These are phyloP conservation scores for Zalerion maritima DNA, from an alignment of 495 filamentous ascomycete species.

Conservation along the genomic window DNA sequence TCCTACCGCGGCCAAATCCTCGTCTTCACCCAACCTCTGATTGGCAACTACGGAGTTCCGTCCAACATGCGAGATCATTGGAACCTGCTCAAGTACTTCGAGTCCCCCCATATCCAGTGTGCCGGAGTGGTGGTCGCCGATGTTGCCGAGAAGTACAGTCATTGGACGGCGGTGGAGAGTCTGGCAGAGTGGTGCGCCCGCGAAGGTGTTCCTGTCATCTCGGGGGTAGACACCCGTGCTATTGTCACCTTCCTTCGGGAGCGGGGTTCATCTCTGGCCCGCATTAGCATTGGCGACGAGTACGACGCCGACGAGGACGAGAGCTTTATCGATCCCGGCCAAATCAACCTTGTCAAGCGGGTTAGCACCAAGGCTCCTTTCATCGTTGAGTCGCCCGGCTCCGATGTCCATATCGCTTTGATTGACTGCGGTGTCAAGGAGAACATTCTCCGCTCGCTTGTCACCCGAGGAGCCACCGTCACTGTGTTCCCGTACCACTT, in stretches of 20 bases:
- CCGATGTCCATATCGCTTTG: slow-evolving; percentile 79
- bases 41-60: slow-evolving; percentile 96
- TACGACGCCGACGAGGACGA: slow-evolving; percentile 98
- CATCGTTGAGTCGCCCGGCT: slow-evolving; percentile 66
- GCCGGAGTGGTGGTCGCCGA: slow-evolving; percentile 92
- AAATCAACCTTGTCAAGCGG: slow-evolving; percentile 87
- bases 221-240: slow-evolving; percentile 88
- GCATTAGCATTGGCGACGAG: slow-evolving; percentile 92
- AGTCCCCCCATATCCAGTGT: slow-evolving; percentile 93
- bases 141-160: slow-evolving; percentile 82
- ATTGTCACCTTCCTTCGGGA: slow-evolving; percentile 94
- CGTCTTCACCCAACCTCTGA: slow-evolving; percentile 96
- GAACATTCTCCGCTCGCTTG: slow-evolving; percentile 91
- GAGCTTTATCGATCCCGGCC: slow-evolving; percentile 84
- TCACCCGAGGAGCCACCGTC: slow-evolving; percentile 71
- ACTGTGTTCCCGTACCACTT: slow-evolving; percentile 93
- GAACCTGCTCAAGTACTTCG: slow-evolving; percentile 81
- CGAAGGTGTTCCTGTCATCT: slow-evolving; percentile 91
- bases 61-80: slow-evolving; percentile 59
- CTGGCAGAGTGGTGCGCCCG: slow-evolving; percentile 87
- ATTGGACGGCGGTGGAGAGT: slow-evolving; percentile 96
- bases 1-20: slow-evolving; percentile 98
- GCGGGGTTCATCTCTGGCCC: slow-evolving; percentile 86
- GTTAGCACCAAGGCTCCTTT: slow-evolving; percentile 97
- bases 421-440: slow-evolving; percentile 99